Percentiles rank a stretch among this genome's conserved stretches.
These are phyloP conservation scores for Oryza longistaminata DNA, from an alignment of 176 grass and related monocot genomes.

Conservation along the genomic window DNA sequence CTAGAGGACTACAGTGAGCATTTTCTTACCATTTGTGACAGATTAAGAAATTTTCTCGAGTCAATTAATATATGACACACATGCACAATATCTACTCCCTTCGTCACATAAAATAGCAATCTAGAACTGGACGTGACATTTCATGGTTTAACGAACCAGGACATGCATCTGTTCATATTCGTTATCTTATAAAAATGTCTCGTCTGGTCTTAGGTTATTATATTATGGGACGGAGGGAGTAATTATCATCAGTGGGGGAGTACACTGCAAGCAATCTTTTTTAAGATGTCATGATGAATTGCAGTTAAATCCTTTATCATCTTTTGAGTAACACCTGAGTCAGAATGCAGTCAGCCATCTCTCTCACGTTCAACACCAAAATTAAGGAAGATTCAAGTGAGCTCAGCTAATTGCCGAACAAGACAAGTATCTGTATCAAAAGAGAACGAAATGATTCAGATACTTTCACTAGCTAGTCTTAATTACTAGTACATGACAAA, in stretches of 20 bases:
- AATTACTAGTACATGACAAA: neutral
- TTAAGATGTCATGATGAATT: too few species aligned
- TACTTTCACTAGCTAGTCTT: neutral
- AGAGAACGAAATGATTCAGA: slow-evolving; percentile 1
- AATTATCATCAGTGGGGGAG: neutral
- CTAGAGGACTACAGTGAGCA: neutral
- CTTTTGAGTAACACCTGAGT: neutral
- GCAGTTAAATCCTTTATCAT: neutral
- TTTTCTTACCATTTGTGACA: neutral
- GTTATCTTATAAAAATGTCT: too few species aligned
- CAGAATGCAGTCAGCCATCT: neutral
- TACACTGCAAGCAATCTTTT: too few species aligned
- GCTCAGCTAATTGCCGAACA: neutral
- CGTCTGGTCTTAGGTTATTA: too few species aligned
- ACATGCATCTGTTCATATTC: too few species aligned
- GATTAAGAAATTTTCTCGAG: too few species aligned
- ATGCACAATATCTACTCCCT: too few species aligned
- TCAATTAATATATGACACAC: too few species aligned
- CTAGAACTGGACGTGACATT: too few species aligned
- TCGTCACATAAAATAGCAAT: too few species aligned
- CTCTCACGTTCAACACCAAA: neutral
- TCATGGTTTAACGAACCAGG: too few species aligned
- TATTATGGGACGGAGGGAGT: too few species aligned
- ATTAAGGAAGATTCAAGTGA: slow-evolving; percentile 8
- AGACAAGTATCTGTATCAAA: neutral